These are phyloP conservation scores for Aureobasidium sp. DNA, from an alignment of 2,329 filamentous ascomycete species.

Conservation along the genomic window DNA sequence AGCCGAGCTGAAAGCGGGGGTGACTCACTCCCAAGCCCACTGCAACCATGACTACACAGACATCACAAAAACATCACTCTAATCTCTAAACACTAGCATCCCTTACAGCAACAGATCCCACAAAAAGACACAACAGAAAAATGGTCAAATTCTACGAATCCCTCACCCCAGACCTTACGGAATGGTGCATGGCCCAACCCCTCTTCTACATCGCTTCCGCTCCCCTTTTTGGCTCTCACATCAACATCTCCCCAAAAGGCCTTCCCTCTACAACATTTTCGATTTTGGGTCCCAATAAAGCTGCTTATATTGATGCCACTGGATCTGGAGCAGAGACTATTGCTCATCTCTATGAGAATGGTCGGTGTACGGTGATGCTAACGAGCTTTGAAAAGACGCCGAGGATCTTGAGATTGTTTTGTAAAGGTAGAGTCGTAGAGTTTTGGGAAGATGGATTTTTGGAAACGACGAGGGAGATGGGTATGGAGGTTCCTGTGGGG, in stretches of 20 bases:
- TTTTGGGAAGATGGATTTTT: conserved; percentile 55
- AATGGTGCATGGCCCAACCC: conserved; percentile 73
- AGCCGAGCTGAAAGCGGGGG: conserved; percentile 13
- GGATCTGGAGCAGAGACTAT: conserved; percentile 83
- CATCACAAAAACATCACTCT: background rate
- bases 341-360: conserved; percentile 80
- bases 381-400: conserved; percentile 68
- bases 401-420: conserved; percentile 73
- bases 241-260: conserved; percentile 84
- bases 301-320: conserved; percentile 77
- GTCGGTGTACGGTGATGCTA: conserved; percentile 79
- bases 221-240: conserved; percentile 70
- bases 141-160: conserved; percentile 69
- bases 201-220: conserved; percentile 83
- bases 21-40: background rate
- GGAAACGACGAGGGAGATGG: conserved; percentile 49
- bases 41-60: too few relatives aligned
- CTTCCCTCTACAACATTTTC: conserved; percentile 69
- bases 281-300: conserved; percentile 63
- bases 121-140: too few relatives aligned
- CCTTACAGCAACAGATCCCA: background rate
- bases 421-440: conserved; percentile 65
- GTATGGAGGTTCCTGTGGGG: conserved; percentile 44
- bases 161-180: conserved; percentile 61
- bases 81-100: too few relatives aligned